Percentiles rank a stretch among this genome's conserved stretches.
phyloP scores from a whole-genome alignment of 2,329 filamentous ascomycete genomes.

The Elsinoe perseae region DNA sequence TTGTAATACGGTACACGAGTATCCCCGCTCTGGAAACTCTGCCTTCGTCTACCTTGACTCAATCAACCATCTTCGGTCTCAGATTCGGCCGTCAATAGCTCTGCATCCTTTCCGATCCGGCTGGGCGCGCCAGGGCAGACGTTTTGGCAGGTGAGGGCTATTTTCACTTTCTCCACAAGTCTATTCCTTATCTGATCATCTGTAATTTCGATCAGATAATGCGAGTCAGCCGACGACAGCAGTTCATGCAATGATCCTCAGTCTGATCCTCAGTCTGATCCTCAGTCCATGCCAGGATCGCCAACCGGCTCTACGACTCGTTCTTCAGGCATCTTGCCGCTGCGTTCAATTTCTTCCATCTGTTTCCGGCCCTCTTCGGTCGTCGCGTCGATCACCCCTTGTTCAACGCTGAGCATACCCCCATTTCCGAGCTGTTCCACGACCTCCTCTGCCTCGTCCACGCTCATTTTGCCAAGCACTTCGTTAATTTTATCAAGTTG shows the following conservation, averaged over 20 bases:
- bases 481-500: slow-evolving; percentile 82
- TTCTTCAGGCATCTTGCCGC: slow-evolving; percentile 70
- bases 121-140: slow-evolving; percentile 2
- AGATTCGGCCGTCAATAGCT: not conserved
- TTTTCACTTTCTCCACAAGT: slow-evolving; percentile 10
- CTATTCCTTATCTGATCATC: slow-evolving; percentile 12
- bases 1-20: not conserved
- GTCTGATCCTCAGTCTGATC: not conserved
- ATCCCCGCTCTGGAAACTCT: not conserved
- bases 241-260: slow-evolving; percentile 10
- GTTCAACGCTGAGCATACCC: slow-evolving; percentile 81
- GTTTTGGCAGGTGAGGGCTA: slow-evolving; percentile 6
- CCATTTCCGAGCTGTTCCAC: slow-evolving; percentile 75
- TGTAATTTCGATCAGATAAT: slow-evolving; percentile 11
- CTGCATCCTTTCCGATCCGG: not conserved
- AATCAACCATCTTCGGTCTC: not conserved
- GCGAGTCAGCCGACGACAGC: not conserved
- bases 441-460: slow-evolving; percentile 78
- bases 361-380: slow-evolving; percentile 32
- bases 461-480: slow-evolving; percentile 78
- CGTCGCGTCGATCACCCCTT: slow-evolving; percentile 87
- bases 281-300: slow-evolving; percentile 32
- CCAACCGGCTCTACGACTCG: slow-evolving; percentile 34
- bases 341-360: slow-evolving; percentile 49
- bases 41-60: not conserved